Base-by-base conservation (phyloP, 345 rosid genomes). In the Pelargonium nanum region DNA sequence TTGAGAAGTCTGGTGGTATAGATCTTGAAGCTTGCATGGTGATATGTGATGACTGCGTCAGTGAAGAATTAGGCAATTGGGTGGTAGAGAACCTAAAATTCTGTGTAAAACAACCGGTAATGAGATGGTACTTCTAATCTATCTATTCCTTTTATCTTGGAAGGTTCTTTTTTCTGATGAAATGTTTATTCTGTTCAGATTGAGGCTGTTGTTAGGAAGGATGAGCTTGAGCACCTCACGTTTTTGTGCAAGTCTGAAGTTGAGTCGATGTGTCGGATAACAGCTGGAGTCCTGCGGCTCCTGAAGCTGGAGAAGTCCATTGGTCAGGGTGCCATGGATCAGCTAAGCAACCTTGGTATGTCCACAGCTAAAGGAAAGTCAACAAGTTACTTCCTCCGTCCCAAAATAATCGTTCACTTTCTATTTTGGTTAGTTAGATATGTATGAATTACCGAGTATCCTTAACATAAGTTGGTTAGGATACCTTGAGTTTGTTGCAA, bases 271-370 rank as follows among this genome's bases (percentile, higher is more conserved):
- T 96, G 97, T 70, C 81, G 97, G 64, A 81, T 90, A 66, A 76
- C 85, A 40, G 99, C 96, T 50, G 95, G 95, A 55, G 66, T 93
- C 64, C 76, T 93, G 73, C 81, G 87, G 65, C 73, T 93, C 62
- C 86, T 93, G 70, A 87, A 86, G 78, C 83, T 93, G 63, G 99
- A 93, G 70, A 74, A 61, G 28, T 80, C 97, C 8, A 70, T 93
- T 54, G 97, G 99, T 57, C 91, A 77, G 66, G 77, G 82, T 19
- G 74, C 95, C 70, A 76, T 93, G 8, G 69, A 89, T 74, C 93
- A 93, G 72, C 95, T 93, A 48, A 83, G 85, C 91, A 93, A 86
- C 78, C 90, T 93, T 24, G 99, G 99, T 93, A 83, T 50, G 72
- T 51, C 61, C 44, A 50, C 57, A 45, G 19, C 19, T 26, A 20